phyloP scores from a whole-genome alignment of 805 yeast genomes.

The Priceomyces melissophilus region DNA sequence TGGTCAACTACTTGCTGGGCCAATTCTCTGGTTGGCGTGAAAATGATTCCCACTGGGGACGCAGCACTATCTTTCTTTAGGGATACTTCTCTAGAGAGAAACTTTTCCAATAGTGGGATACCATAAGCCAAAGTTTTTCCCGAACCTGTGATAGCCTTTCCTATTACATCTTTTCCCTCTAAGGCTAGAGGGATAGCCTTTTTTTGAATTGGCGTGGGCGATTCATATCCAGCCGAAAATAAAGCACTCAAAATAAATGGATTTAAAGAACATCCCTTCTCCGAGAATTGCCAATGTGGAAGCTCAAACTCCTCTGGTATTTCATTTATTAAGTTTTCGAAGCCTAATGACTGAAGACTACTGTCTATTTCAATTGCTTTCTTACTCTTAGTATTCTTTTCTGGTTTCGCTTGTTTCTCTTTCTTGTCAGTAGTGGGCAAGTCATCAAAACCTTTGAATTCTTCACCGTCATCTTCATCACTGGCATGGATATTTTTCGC shows the following conservation, averaged over 20 bases:
- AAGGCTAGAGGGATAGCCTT: slow-evolving; percentile 71
- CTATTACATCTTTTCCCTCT: slow-evolving; percentile 77
- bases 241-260: slow-evolving; percentile 62
- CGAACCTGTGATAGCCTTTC: slow-evolving; percentile 96
- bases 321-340: slow-evolving; percentile 20
- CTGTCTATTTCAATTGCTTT: background rate
- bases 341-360: slow-evolving; percentile 20
- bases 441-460: slow-evolving; percentile 17
- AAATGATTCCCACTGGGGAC: slow-evolving; percentile 70
- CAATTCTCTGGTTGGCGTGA: slow-evolving; percentile 94
- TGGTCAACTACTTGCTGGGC: slow-evolving; percentile 92
- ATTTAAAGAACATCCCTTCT: slow-evolving; percentile 44
- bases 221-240: slow-evolving; percentile 49
- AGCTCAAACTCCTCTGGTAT: slow-evolving; percentile 37
- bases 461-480: slow-evolving; percentile 14
- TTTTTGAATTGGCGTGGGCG: slow-evolving; percentile 85
- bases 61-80: slow-evolving; percentile 17
- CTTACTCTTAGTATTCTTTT: background rate
- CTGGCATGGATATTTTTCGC: slow-evolving; percentile 14
- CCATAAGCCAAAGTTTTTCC: slow-evolving; percentile 98
- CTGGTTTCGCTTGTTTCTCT: background rate
- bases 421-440: background rate
- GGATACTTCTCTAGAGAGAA: slow-evolving; percentile 26
- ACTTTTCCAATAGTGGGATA: slow-evolving; percentile 78
- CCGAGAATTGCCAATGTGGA: slow-evolving; percentile 58